Percentiles rank a stretch among this genome's conserved stretches.
Conservation (phyloP, 164 flowering plant species). For the Stephania japonica region DNA sequence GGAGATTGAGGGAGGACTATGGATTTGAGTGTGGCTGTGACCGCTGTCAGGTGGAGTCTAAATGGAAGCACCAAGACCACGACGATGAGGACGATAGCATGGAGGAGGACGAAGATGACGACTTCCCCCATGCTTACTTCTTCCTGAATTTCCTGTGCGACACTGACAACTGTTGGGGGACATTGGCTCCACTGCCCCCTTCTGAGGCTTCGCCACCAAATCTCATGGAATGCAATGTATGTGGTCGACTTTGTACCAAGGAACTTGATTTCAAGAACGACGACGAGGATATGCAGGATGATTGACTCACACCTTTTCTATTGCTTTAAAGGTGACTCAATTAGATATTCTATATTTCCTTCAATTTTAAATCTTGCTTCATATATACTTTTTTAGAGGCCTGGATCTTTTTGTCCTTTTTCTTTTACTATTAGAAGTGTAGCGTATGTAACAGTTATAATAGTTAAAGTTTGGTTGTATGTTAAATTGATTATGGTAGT, state of each 20-base stretch:
- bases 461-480: no score
- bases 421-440: no score
- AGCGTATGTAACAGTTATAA: no score
- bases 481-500: no score
- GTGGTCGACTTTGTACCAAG: slow-evolving; percentile 44
- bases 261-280: slow-evolving; percentile 14
- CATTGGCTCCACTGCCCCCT: slow-evolving; percentile 76
- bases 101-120: slow-evolving; percentile 35
- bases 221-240: slow-evolving; percentile 81
- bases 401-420: no score
- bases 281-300: slow-evolving; percentile 22
- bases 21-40: slow-evolving; percentile 76
- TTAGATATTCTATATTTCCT: no score
- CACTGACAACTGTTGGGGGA: slow-evolving; percentile 61
- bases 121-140: slow-evolving; percentile 85
- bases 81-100: slow-evolving; percentile 20
- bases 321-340: no score
- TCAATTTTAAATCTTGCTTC: no score
- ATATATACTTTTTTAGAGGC: no score
- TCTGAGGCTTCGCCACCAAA: slow-evolving; percentile 22
- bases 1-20: slow-evolving; percentile 64
- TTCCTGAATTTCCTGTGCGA: slow-evolving; percentile 64
- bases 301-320: slow-evolving; percentile 1
- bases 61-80: slow-evolving; percentile 50
- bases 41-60: slow-evolving; percentile 74